Conservation (phyloP, 805 yeast species). For the Kluyveromyces wickerhamii region DNA sequence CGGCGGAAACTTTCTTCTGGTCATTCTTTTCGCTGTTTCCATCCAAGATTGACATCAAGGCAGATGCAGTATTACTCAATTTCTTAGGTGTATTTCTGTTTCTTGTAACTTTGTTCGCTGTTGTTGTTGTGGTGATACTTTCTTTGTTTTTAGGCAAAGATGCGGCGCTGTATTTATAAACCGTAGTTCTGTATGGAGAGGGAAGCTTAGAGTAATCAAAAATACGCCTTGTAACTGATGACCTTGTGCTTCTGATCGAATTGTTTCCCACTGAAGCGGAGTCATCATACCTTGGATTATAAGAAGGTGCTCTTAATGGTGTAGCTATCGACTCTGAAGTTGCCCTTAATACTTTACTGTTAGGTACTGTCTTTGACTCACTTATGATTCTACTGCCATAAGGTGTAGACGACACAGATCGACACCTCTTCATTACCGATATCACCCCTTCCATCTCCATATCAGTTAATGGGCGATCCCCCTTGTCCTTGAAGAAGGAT, state of each 20-base stretch:
- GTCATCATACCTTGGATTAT: slow-evolving; percentile 29
- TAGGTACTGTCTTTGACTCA: slow-evolving; percentile 6
- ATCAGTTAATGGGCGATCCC: slow-evolving; percentile 64
- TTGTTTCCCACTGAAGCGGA: slow-evolving; percentile 13
- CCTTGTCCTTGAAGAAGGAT: slow-evolving; percentile 63
- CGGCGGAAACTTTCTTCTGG: slow-evolving; percentile 1
- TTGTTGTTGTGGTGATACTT: slow-evolving; percentile 1
- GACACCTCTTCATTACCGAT: slow-evolving; percentile 40
- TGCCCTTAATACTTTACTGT: slow-evolving; percentile 7
- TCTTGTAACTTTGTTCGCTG: slow-evolving; percentile 3
- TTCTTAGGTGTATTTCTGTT: slow-evolving; percentile 17
- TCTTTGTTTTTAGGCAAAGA: slow-evolving; percentile 6
- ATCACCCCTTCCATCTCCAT: slow-evolving; percentile 78
- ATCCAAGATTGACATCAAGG: slow-evolving; percentile 39
- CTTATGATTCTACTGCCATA: slow-evolving; percentile 2
- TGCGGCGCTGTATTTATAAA: slow-evolving; percentile 23
- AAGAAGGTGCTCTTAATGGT: slow-evolving; percentile 28
- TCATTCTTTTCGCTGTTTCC: slow-evolving; percentile 15
- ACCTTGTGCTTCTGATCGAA: slow-evolving; percentile 16
- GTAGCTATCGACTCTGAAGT: slow-evolving; percentile 5
- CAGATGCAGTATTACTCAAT: slow-evolving; percentile 41
- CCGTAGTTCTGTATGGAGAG: slow-evolving; percentile 33
- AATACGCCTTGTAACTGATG: slow-evolving; percentile 22
- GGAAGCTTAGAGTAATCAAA: slow-evolving; percentile 34
- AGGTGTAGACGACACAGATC: slow-evolving; percentile 7